These are phyloP conservation scores for Micractinium conductrix DNA, from an alignment of 139 green algal species.

Conservation along the genomic window DNA sequence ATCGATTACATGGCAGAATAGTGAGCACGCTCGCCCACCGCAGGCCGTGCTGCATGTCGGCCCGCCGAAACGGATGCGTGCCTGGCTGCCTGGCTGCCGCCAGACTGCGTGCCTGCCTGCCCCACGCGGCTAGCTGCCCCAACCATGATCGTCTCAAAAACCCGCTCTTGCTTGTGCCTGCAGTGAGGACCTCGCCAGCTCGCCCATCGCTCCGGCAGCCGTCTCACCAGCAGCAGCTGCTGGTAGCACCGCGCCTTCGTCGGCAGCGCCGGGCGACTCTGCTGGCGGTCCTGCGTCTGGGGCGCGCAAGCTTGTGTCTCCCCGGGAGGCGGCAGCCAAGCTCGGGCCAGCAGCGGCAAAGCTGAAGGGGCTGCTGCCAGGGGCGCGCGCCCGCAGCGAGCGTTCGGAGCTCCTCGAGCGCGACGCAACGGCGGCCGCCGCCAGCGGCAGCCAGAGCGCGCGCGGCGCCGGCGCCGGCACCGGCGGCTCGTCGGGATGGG, in stretches of 20 bases:
- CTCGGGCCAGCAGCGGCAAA: no score
- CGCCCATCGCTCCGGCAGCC: not conserved
- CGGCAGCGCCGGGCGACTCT: not conserved
- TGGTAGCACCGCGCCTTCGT: no score
- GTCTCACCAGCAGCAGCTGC: not conserved
- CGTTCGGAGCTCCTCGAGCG: slow-evolving; percentile 15
- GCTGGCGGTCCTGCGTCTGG: not conserved
- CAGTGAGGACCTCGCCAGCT: not conserved
- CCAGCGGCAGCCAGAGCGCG: not conserved
- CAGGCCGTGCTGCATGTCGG: not conserved
- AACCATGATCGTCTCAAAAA: no score
- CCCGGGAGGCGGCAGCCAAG: slow-evolving; percentile 11
- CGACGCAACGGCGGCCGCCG: not conserved
- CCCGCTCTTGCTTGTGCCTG: not conserved
- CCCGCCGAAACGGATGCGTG: not conserved
- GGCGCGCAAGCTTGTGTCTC: not conserved
- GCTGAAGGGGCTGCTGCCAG: slow-evolving; percentile 17
- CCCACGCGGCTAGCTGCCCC: no score
- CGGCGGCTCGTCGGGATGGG: not conserved
- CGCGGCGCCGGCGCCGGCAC: not conserved
- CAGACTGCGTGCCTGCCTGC: not conserved
- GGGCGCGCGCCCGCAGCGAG: slow-evolving; percentile 18
- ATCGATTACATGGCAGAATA: slow-evolving; percentile 43
- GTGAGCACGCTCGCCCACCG: not conserved
- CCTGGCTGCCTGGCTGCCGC: not conserved